Conservation (phyloP, 139 green algal genomes). For the Chlamydomonas urium region DNA sequence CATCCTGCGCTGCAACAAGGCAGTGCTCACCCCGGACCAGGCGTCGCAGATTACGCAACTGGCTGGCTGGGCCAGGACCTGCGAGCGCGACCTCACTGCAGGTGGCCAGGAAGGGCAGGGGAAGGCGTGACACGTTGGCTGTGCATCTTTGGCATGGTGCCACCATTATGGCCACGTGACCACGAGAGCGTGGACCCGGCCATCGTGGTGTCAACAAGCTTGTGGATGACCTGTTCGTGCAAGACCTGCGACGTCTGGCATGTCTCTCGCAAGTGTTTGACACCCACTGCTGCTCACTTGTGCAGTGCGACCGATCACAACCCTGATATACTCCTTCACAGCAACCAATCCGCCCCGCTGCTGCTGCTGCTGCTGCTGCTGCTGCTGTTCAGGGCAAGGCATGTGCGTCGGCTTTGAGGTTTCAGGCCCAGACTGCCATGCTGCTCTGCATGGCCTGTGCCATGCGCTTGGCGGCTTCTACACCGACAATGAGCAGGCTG, state of each 20-base stretch:
- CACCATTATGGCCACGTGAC: not conserved
- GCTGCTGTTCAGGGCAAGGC: too few species aligned
- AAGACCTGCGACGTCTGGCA: not conserved
- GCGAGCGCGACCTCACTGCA: not conserved
- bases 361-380: too few species aligned
- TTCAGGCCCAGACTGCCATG: not conserved
- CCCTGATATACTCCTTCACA: too few species aligned
- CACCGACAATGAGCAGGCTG: not conserved
- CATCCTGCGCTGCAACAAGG: not conserved
- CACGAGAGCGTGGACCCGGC: too few species aligned
- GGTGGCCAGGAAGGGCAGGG: not conserved
- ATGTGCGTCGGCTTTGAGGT: conserved; percentile 1
- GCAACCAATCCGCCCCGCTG: too few species aligned
- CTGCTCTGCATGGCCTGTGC: not conserved
- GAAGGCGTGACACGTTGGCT: not conserved
- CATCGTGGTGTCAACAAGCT: too few species aligned
- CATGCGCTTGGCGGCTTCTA: not conserved
- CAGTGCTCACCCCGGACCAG: not conserved
- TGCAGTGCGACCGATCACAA: too few species aligned
- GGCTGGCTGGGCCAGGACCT: not conserved
- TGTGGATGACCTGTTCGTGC: not conserved
- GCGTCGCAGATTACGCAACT: not conserved
- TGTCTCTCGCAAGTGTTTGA: not conserved
- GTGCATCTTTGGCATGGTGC: not conserved
- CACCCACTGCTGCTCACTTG: not conserved